Evolutionary conservation across 2,329 filamentous ascomycete species (phyloP), one percentile per base, ranked within the genome.

Genomic region (Eurotiales sp.): DNA sequence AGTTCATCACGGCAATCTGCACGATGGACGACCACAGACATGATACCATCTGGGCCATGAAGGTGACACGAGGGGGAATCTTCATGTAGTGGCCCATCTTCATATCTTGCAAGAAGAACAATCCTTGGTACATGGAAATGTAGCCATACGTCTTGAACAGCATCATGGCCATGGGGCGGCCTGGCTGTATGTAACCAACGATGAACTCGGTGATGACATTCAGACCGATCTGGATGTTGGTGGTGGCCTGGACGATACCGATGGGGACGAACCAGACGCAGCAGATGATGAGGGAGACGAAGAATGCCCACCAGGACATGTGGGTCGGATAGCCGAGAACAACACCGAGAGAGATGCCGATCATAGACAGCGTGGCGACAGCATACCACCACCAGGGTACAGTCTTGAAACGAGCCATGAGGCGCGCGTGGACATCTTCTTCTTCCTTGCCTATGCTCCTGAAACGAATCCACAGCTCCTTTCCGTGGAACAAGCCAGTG

Each of bases 101-200:
- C 59, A 86, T 74, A 58, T 86, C 84, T 63, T 84, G 80, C 4
- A 77, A 73, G 64, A 86, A 86, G 64, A 80, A 83, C 45, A 86
- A 72, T 0, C 81, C 84, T 64, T 86, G 82, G 14, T 75, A 75
- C 81, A 86, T 85, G 68, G 77, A 82, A 51, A 87, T 80, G 63
- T 86, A 87, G 46, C 84, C 83, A 60, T 85, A 88, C 55, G 84
- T 86, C 69, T 88, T 88, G 73, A 88, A 88, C 71, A 88, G 78
- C 85, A 89, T 89, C 78, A 88, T 84, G 43, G 84, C 84, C 54
- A 88, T 74, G 1, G 86, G 85, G 3, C 78, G 77, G 22, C 86
- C 86, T 0, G 85, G 85, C 45, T 86, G 79, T 76, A 88, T 85
- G 66, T 88, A 88, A 5, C 86, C 86, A 54, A 86, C 78, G 54